Evolutionary conservation across 2,329 filamentous ascomycete species (phyloP), one percentile per base, ranked within the genome.

Genomic region (Venturia oleaginea): DNA sequence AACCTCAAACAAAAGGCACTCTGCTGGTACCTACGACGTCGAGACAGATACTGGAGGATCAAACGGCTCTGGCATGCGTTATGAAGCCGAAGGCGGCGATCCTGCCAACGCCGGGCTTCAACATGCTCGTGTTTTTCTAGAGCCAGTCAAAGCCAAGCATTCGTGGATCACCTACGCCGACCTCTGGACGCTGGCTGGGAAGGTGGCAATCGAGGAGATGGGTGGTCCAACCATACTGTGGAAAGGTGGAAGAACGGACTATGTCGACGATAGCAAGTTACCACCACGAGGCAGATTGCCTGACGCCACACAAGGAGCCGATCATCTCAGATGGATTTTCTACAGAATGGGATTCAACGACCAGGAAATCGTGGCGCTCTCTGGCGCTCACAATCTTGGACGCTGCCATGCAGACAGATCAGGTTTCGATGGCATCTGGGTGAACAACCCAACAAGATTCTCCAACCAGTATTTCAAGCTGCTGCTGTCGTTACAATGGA

Each of bases 81-180:
- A 86, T 71, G 84, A 86, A 75, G 75, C 78, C 30, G 85, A 87
- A 75, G 84, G 84, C 65, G 84, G 83, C 66, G 84, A 87, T 70
- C 84, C 84, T 4, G 83, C 85, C 64, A 87, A 87, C 73, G 84
- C 84, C 4, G 85, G 85, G 22, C 80, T 87, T 11, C 82, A 87
- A 69, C 80, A 86, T 71, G 85, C 84, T 27, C 83, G 84, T 19
- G 80, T 83, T 34, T 87, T 87, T 73, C 80, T 88, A 66, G 84
- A 87, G 69, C 83, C 84, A 6, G 73, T 87, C 67, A 87, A 87
- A 71, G 72, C 73, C 24, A 77, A 78, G 59, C 81, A 86, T 71
- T 78, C 83, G 2, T 87, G 84, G 84, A 84, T 87, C 70, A 86
- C 84, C 32, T 87, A 87, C 73, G 78, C 84, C 2, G 85, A 88